phyloP scores from a whole-genome alignment of 495 filamentous ascomycete genomes.

The Trichoderma asperelloides region DNA sequence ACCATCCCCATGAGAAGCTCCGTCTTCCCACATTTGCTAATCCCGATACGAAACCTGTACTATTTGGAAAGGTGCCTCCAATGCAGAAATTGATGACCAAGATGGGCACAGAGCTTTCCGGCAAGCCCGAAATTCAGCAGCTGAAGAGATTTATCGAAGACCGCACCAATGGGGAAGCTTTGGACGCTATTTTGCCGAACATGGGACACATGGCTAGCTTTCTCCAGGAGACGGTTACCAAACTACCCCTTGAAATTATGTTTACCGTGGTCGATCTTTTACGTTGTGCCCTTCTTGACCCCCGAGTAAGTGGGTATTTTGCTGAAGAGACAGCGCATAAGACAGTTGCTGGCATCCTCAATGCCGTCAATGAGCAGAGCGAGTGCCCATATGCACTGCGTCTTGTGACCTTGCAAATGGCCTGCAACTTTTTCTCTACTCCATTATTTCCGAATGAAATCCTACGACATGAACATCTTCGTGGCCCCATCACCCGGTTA shows the following conservation, averaged over 20 bases:
- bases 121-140: slow-evolving; percentile 44
- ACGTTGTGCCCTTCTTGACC: slow-evolving; percentile 66
- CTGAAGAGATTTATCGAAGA: slow-evolving; percentile 58
- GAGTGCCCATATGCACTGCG: slow-evolving; percentile 68
- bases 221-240: slow-evolving; percentile 38
- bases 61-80: slow-evolving; percentile 73
- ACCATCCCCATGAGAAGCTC: slow-evolving; percentile 65
- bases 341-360: slow-evolving; percentile 57
- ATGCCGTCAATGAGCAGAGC: slow-evolving; percentile 40
- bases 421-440: slow-evolving; percentile 54
- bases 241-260: slow-evolving; percentile 46
- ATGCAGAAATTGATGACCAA: slow-evolving; percentile 77
- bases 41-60: slow-evolving; percentile 52
- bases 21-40: slow-evolving; percentile 60
- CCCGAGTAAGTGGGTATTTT: slow-evolving; percentile 77
- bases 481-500: slow-evolving; percentile 32
- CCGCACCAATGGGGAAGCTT: slow-evolving; percentile 42
- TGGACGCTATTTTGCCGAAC: slow-evolving; percentile 52
- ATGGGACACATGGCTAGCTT: slow-evolving; percentile 46
- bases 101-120: slow-evolving; percentile 42
- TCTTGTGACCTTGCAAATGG: slow-evolving; percentile 62
- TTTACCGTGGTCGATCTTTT: slow-evolving; percentile 82
- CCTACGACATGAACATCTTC: slow-evolving; percentile 28
- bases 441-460: slow-evolving; percentile 46
- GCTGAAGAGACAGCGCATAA: slow-evolving; percentile 61